Percentiles rank a stretch among this genome's conserved stretches.
These are phyloP conservation scores for Candida sanyaensis DNA, from an alignment of 1,139 yeast genomes.

Conservation along the genomic window DNA sequence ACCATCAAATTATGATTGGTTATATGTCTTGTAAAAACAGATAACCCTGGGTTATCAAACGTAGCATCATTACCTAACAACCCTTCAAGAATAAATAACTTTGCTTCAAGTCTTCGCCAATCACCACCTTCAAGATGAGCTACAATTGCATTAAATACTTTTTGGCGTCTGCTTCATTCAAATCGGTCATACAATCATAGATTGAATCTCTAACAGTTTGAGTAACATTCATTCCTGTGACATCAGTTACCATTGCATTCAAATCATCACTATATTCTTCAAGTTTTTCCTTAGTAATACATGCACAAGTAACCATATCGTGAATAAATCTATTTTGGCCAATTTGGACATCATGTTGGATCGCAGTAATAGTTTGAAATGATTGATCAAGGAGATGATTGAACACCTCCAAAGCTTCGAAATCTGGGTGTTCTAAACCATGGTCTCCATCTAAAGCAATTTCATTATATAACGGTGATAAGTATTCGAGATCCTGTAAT, in stretches of 20 bases:
- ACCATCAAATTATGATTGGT: constrained; percentile 30
- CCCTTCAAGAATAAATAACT: constrained; percentile 40
- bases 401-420: constrained; percentile 17
- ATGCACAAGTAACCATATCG: constrained; percentile 24
- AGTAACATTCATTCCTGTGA: constrained; percentile 60
- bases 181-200: constrained; percentile 49
- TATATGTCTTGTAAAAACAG: constrained; percentile 21
- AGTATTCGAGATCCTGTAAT: constrained; percentile 23
- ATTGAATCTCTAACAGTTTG: constrained; percentile 55
- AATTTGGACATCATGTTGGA: constrained; percentile 30
- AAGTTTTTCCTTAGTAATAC: constrained; percentile 26
- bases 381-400: constrained; percentile 21
- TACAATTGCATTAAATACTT: constrained; percentile 24
- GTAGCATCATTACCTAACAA: constrained; percentile 45
- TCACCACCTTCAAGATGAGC: constrained; percentile 17
- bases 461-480: constrained; percentile 18
- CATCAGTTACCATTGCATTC: constrained; percentile 70
- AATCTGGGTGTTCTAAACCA: constrained; percentile 13
- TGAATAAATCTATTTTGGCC: constrained; percentile 20
- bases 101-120: constrained; percentile 39
- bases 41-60: constrained; percentile 24
- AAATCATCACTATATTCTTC: constrained; percentile 52
- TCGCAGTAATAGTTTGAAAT: constrained; percentile 24
- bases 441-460: constrained; percentile 13
- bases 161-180: constrained; percentile 38